phyloP scores from a whole-genome alignment of 2,329 filamentous ascomycete genomes.

The Karstenula rhodostoma region DNA sequence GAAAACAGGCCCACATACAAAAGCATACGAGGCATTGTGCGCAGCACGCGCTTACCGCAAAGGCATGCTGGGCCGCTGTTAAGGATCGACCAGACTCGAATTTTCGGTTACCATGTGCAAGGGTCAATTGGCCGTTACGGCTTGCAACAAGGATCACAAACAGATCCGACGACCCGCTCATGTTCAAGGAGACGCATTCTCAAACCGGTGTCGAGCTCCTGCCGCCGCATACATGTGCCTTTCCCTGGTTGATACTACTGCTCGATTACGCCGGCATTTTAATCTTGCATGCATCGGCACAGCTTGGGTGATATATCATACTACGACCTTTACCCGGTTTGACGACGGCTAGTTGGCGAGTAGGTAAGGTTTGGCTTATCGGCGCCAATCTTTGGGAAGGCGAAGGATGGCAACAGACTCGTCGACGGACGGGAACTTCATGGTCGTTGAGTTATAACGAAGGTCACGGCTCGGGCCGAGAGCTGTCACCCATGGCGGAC shows the following conservation, averaged over 20 bases:
- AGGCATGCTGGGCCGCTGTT: not conserved
- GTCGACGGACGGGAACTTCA: not conserved
- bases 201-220: constrained; percentile 6
- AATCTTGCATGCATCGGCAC: constrained; percentile 16
- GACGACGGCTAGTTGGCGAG: constrained; percentile 4
- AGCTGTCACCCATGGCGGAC: constrained; percentile 25
- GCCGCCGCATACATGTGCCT: constrained; percentile 3
- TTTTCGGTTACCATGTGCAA: constrained; percentile 8
- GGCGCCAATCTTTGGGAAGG: not conserved
- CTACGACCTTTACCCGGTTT: constrained; percentile 18
- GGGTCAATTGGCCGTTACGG: constrained; percentile 12
- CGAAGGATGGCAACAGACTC: constrained; percentile 3
- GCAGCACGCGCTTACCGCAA: constrained; percentile 6
- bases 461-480: constrained; percentile 35
- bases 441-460: not conserved
- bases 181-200: constrained; percentile 3
- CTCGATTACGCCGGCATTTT: constrained; percentile 19
- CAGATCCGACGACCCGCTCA: constrained; percentile 10
- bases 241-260: constrained; percentile 7
- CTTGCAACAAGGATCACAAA: constrained; percentile 18
- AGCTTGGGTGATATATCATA: constrained; percentile 8
- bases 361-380: constrained; percentile 6
- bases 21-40: not conserved
- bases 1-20: not conserved
- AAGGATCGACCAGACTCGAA: constrained; percentile 5